Evolutionary conservation across 176 grass and related monocot genomes (phyloP).

Genomic region (Chloris gayana): DNA sequence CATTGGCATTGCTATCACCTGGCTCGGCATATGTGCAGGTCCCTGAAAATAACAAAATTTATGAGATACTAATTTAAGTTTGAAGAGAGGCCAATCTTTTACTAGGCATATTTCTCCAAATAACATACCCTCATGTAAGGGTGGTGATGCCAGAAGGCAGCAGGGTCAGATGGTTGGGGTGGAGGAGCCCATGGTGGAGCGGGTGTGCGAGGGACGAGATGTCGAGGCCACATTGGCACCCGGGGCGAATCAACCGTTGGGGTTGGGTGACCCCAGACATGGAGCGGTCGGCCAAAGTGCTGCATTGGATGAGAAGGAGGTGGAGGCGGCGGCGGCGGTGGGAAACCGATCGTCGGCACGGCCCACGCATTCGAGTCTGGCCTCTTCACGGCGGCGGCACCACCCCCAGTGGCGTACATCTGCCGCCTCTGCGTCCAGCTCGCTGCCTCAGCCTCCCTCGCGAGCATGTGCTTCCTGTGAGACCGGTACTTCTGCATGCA

Average conservation of each 20-base stretch:
- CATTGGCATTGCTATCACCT: conserved; percentile 60
- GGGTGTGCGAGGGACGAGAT: conserved; percentile 33
- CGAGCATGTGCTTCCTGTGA: conserved; percentile 80
- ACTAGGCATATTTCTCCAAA: not conserved
- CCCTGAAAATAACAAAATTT: conserved; percentile 23
- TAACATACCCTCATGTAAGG: conserved; percentile 56
- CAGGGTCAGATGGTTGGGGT: conserved; percentile 35
- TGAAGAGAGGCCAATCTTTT: not conserved
- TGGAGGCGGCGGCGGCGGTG: conserved; percentile 30
- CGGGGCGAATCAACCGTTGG: conserved; percentile 47
- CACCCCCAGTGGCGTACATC: conserved; percentile 40
- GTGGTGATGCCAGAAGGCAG: conserved; percentile 64
- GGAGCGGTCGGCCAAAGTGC: conserved; percentile 51
- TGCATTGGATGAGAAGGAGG: conserved; percentile 22
- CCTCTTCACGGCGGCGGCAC: conserved; percentile 32
- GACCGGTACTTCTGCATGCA: conserved; percentile 83
- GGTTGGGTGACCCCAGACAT: conserved; percentile 73
- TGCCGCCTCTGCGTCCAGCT: conserved; percentile 68
- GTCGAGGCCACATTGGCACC: conserved; percentile 59
- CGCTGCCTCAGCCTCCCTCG: conserved; percentile 69
- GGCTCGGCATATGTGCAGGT: conserved; percentile 41
- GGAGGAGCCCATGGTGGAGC: conserved; percentile 47
- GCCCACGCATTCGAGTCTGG: conserved; percentile 55
- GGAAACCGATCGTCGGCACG: conserved; percentile 65
- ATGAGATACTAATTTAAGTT: not conserved